Percentiles rank a stretch among this genome's conserved stretches.
phyloP scores from a whole-genome alignment of 2,329 filamentous ascomycete genomes.

The Diaporthe sp. region DNA sequence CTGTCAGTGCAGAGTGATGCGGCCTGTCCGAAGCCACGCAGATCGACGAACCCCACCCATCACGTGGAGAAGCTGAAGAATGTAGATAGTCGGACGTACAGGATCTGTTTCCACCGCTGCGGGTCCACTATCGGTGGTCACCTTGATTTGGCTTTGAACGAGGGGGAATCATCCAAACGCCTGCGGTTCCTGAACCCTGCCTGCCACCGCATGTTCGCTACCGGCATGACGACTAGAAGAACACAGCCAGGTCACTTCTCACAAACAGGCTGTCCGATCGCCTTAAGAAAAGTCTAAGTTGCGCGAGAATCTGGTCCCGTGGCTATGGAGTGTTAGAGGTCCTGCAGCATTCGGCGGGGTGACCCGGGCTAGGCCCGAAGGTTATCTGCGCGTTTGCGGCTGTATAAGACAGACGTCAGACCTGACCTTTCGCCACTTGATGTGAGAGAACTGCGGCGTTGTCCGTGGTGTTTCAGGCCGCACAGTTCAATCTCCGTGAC shows the following conservation, averaged over 20 bases:
- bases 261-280: not conserved
- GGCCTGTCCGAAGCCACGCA: not conserved
- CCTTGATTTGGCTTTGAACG: not conserved
- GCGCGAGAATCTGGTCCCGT: not conserved
- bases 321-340: constrained; percentile 1
- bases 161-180: not conserved
- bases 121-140: not conserved
- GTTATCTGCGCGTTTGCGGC: not conserved
- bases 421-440: not conserved
- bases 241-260: not conserved
- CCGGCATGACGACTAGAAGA: not conserved
- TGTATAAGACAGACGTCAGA: constrained; percentile 5
- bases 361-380: not conserved
- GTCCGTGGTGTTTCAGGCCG: constrained; percentile 1
- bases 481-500: not conserved
- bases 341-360: constrained; percentile 1
- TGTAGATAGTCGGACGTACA: not conserved
- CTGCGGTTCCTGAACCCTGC: not conserved
- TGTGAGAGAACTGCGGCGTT: not conserved
- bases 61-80: not conserved
- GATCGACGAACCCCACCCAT: not conserved
- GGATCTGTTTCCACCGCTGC: not conserved
- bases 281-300: not conserved
- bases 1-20: not conserved
- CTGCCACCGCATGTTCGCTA: not conserved